Evolutionary conservation across 2,329 filamentous ascomycete genomes (phyloP).

Genomic region (Chaetomiaceae sp.): DNA sequence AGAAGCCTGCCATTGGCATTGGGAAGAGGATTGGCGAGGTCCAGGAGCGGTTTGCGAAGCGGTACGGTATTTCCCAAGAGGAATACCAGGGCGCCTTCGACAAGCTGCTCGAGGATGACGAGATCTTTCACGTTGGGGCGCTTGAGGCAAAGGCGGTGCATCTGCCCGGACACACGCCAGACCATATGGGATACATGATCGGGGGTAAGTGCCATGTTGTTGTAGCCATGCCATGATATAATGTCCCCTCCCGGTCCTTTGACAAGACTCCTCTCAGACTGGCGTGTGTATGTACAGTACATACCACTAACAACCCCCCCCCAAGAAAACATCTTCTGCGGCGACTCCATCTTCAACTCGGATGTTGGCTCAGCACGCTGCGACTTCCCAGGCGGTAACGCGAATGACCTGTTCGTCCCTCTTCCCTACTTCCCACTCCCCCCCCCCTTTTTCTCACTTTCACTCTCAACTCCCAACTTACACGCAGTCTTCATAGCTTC

Average conservation of each 20-base stretch:
- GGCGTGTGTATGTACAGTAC: no score
- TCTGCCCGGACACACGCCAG: conserved; percentile 57
- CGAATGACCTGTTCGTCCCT: conserved; percentile 33
- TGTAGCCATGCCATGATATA: no score
- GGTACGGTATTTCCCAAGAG: conserved; percentile 41
- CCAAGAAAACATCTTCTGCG: conserved; percentile 46
- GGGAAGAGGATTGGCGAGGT: conserved; percentile 50
- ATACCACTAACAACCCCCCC: neutral
- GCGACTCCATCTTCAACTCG: conserved; percentile 50
- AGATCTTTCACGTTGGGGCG: conserved; percentile 48
- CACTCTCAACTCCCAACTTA: no score
- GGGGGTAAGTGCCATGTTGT: conserved; percentile 37
- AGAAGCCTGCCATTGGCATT: conserved; percentile 46
- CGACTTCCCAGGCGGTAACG: conserved; percentile 52
- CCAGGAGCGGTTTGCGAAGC: conserved; percentile 45
- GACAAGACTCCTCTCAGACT: no score
- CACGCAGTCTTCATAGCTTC: conserved; percentile 31
- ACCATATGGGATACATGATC: conserved; percentile 56
- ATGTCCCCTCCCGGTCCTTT: no score
- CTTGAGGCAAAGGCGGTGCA: conserved; percentile 46
- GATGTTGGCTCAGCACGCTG: conserved; percentile 51
- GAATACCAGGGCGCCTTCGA: conserved; percentile 50
- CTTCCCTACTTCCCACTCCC: neutral
- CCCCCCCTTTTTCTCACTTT: no score
- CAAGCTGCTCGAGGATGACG: conserved; percentile 49